Conservation (phyloP, 108 stramenopile species). For the Cafeteria roenbergensis region DNA sequence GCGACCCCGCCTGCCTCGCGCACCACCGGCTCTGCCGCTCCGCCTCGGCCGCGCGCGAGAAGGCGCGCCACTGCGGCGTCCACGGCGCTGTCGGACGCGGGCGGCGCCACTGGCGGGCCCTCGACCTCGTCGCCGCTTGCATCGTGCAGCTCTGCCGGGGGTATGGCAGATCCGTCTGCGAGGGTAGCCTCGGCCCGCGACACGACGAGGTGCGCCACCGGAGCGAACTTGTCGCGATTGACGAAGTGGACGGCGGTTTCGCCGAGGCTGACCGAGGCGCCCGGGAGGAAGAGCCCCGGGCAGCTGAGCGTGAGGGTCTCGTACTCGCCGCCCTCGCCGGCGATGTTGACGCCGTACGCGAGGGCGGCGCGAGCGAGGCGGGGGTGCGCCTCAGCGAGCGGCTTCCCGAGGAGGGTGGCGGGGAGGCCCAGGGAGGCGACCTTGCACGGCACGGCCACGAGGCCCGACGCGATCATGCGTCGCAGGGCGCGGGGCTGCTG, state of each 20-base stretch:
- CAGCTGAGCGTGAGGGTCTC: constrained; percentile 84
- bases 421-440: constrained; percentile 37
- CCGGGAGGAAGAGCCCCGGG: constrained; percentile 48
- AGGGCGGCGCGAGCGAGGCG: too few species aligned
- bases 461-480: constrained; percentile 28
- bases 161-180: too few species aligned
- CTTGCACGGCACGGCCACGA: constrained; percentile 40
- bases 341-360: constrained; percentile 73
- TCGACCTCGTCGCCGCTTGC: too few species aligned
- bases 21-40: too few species aligned
- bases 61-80: too few species aligned
- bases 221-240: constrained; percentile 54
- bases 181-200: too few species aligned
- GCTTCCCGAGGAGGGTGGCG: constrained; percentile 34
- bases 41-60: too few species aligned
- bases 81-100: too few species aligned
- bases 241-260: constrained; percentile 38
- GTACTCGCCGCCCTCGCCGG: constrained; percentile 96
- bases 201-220: constrained; percentile 60
- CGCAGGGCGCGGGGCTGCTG: constrained; percentile 25
- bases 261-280: constrained; percentile 64
- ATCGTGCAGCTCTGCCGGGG: too few species aligned
- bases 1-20: too few species aligned
- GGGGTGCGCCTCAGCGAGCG: constrained; percentile 15
- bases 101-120: too few species aligned